Evolutionary conservation across 2,329 filamentous ascomycete genomes (phyloP), one percentile per base, ranked within the genome.

Genomic region (Exophiala viscosa): DNA sequence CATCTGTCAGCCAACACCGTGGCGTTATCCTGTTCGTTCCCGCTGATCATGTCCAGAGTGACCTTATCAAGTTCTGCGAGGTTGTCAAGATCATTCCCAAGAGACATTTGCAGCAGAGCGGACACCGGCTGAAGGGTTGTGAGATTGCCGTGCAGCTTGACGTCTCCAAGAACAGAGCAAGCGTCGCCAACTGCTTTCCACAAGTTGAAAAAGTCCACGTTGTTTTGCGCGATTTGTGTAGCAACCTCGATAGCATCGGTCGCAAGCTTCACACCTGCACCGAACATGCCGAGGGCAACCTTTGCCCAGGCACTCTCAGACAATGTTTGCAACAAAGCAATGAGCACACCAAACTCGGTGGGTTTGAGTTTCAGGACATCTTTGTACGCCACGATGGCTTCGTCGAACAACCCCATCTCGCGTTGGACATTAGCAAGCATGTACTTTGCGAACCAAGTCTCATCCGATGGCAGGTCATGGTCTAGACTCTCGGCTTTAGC

Each of bases 401-500:
- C 84, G 54, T 96, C 87, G 62, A 86, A 95, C 38, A 95, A 86
- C n/a, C 90, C 90, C 43, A 97, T 78, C 66, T 97, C 92, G 48
- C 91, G 84, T 68, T 90, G 90, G 49, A 99, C 88, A 64, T 99
- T 97, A 36, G 90, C 91, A 55, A 97, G 81, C 86, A 99, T 95
- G 69, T 96, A 96, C 66, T 89, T 89, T 6, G 91, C 91, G 67
- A 96, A 99, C 93, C 93, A 99, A 8, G 82, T 87, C 61, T 95
- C 87, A 0, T 81, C 83, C 15, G 75, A 66, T 32, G 82, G 76
- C 41, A 80, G 69, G 1, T 78, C 76, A 23, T 81, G 76, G 57
- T 92, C 88, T 3, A 96, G 77, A 48, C 80, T 81, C 65, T 92
- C 85, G 0, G 92, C 93, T 65, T 95, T 87, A 32, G 88, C 76